Evolutionary conservation across 306 rosid genomes (phyloP).

Genomic region (Rosa persica): DNA sequence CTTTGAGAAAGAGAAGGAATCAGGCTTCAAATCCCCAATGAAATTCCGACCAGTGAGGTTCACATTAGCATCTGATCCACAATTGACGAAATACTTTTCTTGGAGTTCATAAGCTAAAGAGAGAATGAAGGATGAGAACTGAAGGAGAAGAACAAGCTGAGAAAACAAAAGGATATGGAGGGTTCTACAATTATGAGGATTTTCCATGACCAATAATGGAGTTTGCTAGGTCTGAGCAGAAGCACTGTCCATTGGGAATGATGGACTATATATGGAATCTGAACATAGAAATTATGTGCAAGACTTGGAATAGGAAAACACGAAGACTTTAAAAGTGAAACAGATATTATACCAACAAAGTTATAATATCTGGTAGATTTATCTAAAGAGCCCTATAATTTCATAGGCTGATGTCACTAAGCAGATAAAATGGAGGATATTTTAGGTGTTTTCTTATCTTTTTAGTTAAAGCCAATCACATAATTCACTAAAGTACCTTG

Average conservation of each 20-base stretch:
- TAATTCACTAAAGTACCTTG: not conserved
- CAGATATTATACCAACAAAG: not conserved
- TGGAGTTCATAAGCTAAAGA: constrained; percentile 20
- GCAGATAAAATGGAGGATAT: not conserved
- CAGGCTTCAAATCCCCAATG: constrained; percentile 20
- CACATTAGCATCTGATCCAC: constrained; percentile 30
- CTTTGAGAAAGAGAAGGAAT: not conserved
- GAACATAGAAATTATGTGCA: not conserved
- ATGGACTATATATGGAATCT: not conserved
- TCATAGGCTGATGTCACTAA: not conserved
- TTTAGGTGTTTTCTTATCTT: not conserved
- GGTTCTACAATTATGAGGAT: not conserved
- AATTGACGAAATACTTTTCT: constrained; percentile 37
- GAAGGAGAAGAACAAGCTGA: constrained; percentile 13
- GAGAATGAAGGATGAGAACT: constrained; percentile 31
- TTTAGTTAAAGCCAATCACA: not conserved
- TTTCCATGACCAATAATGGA: constrained; percentile 23
- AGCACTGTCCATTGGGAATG: not conserved
- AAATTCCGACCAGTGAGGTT: not conserved
- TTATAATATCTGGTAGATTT: not conserved
- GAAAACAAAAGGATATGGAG: not conserved
- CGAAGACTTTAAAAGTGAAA: not conserved
- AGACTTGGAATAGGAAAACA: not conserved
- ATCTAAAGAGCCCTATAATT: not conserved
- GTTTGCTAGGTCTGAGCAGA: not conserved